Evolutionary conservation across 1,284 basidiomycete species (phyloP).

Genomic region (Xerocomus amazonicus): DNA sequence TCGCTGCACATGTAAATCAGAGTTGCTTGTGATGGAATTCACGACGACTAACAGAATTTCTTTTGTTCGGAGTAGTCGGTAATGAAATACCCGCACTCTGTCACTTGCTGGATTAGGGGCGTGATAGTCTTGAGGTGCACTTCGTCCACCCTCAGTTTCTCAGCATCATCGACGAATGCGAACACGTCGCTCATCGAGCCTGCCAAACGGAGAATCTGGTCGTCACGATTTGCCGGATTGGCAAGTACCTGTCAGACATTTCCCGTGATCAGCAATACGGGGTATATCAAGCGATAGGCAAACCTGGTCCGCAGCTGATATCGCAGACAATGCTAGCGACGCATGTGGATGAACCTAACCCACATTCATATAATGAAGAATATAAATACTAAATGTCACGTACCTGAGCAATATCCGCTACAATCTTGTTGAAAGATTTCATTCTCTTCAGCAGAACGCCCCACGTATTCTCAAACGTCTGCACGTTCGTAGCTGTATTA

Average conservation of each 20-base stretch:
- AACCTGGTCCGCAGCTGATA: neutral
- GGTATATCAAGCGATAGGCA: no score
- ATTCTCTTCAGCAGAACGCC: neutral
- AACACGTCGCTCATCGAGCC: neutral
- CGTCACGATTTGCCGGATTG: neutral
- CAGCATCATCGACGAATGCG: neutral
- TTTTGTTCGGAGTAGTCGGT: neutral
- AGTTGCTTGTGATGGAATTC: neutral
- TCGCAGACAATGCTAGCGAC: neutral
- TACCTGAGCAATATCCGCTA: neutral
- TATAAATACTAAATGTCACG: neutral
- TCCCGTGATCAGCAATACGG: neutral
- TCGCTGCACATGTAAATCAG: neutral
- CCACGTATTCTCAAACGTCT: neutral
- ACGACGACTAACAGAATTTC: neutral
- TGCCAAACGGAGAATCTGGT: neutral
- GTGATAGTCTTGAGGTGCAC: neutral
- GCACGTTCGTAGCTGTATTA: neutral
- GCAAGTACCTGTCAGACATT: neutral
- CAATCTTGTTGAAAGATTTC: neutral
- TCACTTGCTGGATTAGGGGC: neutral
- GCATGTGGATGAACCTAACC: neutral
- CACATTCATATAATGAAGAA: neutral
- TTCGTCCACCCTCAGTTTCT: neutral
- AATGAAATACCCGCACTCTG: neutral